Evolutionary conservation across 257 asterid genomes (phyloP).

Genomic region (Jasminum sambac): DNA sequence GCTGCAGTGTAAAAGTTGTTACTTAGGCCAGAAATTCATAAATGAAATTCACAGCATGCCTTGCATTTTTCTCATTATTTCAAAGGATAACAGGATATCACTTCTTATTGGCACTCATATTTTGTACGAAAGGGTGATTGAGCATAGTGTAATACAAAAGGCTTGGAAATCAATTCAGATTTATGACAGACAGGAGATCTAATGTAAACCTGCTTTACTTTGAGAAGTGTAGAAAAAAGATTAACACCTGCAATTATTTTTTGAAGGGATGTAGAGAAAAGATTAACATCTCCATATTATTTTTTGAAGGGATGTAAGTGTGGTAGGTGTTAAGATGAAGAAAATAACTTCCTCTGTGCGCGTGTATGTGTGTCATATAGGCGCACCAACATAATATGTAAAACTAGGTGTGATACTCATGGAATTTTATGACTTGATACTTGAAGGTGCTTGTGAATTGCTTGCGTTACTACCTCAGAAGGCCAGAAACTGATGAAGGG

Average conservation of each 20-base stretch:
- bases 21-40: neutral
- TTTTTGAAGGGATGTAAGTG: too few species aligned
- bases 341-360: too few species aligned
- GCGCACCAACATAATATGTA: too few species aligned
- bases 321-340: neutral
- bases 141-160: neutral
- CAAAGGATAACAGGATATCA: neutral
- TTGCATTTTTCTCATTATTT: neutral
- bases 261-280: too few species aligned
- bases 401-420: too few species aligned
- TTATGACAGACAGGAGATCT: too few species aligned
- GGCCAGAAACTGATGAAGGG: constrained; percentile 87
- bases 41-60: neutral
- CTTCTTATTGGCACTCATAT: too few species aligned
- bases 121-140: neutral
- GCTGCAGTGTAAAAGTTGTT: neutral
- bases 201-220: neutral
- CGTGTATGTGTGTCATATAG: too few species aligned
- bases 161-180: neutral
- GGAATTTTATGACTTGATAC: neutral
- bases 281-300: too few species aligned
- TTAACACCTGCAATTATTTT: too few species aligned
- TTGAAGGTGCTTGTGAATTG: constrained; percentile 85
- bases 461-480: constrained; percentile 84
- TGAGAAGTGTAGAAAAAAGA: neutral